Conservation (phyloP, 345 rosid genomes). For the Hibiscus mutabilis region DNA sequence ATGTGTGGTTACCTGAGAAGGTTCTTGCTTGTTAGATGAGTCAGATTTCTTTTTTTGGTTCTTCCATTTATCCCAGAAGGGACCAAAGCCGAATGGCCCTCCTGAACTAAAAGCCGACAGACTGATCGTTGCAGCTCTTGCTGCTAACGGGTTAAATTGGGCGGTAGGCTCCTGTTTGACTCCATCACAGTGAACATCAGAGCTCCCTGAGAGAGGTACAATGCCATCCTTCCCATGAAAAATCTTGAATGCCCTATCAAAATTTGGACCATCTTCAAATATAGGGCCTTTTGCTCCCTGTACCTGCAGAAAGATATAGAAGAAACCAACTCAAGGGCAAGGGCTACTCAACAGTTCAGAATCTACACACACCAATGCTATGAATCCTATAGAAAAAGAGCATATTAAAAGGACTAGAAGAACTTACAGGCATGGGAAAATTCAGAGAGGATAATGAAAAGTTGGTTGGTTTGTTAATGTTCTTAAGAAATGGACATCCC, state of each 20-base stretch:
- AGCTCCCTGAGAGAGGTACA: constrained; percentile 55
- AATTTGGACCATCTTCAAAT: constrained; percentile 81
- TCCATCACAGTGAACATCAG: constrained; percentile 18
- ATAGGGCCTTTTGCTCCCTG: constrained; percentile 74
- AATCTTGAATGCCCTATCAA: constrained; percentile 61
- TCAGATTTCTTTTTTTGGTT: constrained; percentile 57
- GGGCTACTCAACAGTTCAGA: background rate
- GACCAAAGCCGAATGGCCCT: constrained; percentile 71
- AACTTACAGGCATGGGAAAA: constrained; percentile 40
- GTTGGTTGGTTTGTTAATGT: constrained; percentile 65
- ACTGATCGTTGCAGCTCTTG: constrained; percentile 67
- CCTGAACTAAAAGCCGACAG: constrained; percentile 69
- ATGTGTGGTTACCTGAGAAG: constrained; percentile 43
- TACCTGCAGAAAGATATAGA: constrained; percentile 20
- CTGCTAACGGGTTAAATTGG: constrained; percentile 68
- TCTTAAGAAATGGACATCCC: constrained; percentile 78
- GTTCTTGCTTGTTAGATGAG: constrained; percentile 38
- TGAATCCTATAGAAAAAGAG: background rate
- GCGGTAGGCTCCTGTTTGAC: constrained; percentile 32
- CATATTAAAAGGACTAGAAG: background rate
- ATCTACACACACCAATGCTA: background rate
- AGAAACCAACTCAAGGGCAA: background rate
- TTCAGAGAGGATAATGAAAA: constrained; percentile 51
- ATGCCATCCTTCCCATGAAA: constrained; percentile 88
- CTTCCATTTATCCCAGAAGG: constrained; percentile 58